Evolutionary conservation across 2,329 filamentous ascomycete genomes (phyloP).

Genomic region (Pseudogymnoascus sp.): DNA sequence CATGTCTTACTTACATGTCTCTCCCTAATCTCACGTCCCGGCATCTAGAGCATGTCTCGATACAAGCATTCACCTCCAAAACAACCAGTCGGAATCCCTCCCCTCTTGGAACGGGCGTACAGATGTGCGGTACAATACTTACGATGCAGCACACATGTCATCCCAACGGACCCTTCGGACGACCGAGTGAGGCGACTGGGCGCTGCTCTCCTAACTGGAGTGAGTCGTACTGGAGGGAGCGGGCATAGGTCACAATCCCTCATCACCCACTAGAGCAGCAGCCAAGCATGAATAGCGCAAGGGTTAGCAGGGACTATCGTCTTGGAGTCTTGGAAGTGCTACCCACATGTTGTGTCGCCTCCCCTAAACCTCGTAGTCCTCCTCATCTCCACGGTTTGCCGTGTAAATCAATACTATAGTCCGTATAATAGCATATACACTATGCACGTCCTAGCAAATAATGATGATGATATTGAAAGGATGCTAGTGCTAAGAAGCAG

Average conservation of each 20-base stretch:
- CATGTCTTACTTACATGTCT: conserved; percentile 1
- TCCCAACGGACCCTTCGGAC: neutral
- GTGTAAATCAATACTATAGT: neutral
- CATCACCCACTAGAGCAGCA: neutral
- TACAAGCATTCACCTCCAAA: neutral
- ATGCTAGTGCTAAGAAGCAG: neutral
- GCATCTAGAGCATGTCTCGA: neutral
- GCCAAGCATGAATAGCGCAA: neutral
- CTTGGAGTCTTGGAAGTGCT: neutral
- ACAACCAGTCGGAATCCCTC: neutral
- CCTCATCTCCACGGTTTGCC: neutral
- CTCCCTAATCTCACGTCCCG: neutral
- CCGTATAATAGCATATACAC: neutral
- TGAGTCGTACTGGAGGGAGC: neutral
- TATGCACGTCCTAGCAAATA: neutral
- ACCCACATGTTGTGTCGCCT: neutral
- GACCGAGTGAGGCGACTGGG: neutral
- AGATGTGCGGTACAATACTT: neutral
- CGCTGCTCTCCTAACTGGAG: neutral
- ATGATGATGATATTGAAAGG: neutral
- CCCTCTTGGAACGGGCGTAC: neutral
- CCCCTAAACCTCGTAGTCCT: neutral
- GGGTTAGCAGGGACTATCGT: neutral
- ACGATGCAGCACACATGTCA: neutral
- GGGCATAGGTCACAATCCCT: neutral